Percentiles rank a stretch among this genome's conserved stretches.
Evolutionary conservation across 805 yeast genomes (phyloP).

Genomic region (Candida succiphila): DNA sequence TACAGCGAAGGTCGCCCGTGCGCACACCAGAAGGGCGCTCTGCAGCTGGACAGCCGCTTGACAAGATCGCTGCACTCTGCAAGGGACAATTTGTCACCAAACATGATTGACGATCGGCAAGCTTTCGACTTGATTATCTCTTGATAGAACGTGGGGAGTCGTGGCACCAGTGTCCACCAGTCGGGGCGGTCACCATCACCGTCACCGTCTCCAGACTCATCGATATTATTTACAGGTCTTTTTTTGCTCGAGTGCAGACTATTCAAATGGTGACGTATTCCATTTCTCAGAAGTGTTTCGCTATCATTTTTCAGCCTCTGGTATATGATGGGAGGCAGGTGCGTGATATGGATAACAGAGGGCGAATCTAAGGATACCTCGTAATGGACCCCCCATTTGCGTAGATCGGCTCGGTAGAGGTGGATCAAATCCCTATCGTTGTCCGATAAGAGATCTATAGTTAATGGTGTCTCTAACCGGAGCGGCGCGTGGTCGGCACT

Average conservation of each 20-base stretch:
- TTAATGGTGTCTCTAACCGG: conserved; percentile 5
- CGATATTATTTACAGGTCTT: neutral
- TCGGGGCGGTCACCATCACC: too few species aligned
- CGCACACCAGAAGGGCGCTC: conserved; percentile 69
- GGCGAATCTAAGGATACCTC: neutral
- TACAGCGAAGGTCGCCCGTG: conserved; percentile 70
- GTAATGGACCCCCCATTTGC: conserved; percentile 33
- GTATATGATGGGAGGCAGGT: conserved; percentile 33
- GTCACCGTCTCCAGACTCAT: too few species aligned
- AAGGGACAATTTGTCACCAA: conserved; percentile 44
- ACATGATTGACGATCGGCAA: conserved; percentile 61
- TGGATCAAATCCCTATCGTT: conserved; percentile 24
- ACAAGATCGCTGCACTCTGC: conserved; percentile 38
- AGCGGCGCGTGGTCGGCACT: neutral
- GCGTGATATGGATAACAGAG: conserved; percentile 23
- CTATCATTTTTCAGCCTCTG: conserved; percentile 13
- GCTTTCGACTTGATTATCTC: conserved; percentile 51
- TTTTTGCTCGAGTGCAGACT: conserved; percentile 27
- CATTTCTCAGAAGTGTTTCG: conserved; percentile 22
- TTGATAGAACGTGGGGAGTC: conserved; percentile 40
- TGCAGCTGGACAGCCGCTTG: conserved; percentile 32
- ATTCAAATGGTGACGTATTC: conserved; percentile 32
- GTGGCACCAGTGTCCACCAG: conserved; percentile 30
- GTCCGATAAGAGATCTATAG: conserved; percentile 14
- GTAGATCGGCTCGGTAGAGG: conserved; percentile 19